Conservation (phyloP, 768 basidiomycete genomes). For the Tricholoma sp. region DNA sequence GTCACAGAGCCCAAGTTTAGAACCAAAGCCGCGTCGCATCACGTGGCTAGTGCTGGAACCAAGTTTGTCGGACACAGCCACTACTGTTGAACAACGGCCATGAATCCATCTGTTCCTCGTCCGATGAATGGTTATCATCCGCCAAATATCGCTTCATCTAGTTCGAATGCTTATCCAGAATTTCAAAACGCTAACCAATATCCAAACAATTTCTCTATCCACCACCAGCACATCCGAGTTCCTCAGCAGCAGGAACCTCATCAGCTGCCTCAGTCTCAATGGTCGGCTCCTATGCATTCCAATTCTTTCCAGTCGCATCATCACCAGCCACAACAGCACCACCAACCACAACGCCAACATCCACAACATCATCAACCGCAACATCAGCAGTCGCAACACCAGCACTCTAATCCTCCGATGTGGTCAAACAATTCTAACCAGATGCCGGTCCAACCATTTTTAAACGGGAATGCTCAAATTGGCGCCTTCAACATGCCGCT, state of each 20-base stretch:
- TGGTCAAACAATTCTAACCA: constrained; percentile 26
- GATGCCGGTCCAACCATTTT: constrained; percentile 26
- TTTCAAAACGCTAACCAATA: constrained; percentile 14
- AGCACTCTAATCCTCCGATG: constrained; percentile 25
- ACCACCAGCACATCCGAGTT: not conserved
- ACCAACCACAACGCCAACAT: constrained; percentile 16
- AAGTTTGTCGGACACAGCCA: not conserved
- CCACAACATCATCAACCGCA: constrained; percentile 25
- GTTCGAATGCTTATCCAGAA: constrained; percentile 27
- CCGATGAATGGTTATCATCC: constrained; percentile 26
- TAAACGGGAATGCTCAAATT: constrained; percentile 24
- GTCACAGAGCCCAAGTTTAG: not conserved
- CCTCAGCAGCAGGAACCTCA: constrained; percentile 1
- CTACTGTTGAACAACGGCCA: constrained; percentile 4
- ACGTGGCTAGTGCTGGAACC: constrained; percentile 11
- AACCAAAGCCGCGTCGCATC: constrained; percentile 7
- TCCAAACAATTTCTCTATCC: not conserved
- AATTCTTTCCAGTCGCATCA: constrained; percentile 13
- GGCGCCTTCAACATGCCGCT: constrained; percentile 34
- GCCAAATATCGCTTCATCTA: constrained; percentile 28
- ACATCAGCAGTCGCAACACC: constrained; percentile 27
- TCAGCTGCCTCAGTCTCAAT: not conserved
- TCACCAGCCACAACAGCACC: constrained; percentile 21
- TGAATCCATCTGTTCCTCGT: constrained; percentile 18
- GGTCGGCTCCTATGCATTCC: not conserved